Evolutionary conservation across 2,329 filamentous ascomycete genomes (phyloP), one percentile per base, ranked within the genome.

Genomic region (Aspergillus sp.): DNA sequence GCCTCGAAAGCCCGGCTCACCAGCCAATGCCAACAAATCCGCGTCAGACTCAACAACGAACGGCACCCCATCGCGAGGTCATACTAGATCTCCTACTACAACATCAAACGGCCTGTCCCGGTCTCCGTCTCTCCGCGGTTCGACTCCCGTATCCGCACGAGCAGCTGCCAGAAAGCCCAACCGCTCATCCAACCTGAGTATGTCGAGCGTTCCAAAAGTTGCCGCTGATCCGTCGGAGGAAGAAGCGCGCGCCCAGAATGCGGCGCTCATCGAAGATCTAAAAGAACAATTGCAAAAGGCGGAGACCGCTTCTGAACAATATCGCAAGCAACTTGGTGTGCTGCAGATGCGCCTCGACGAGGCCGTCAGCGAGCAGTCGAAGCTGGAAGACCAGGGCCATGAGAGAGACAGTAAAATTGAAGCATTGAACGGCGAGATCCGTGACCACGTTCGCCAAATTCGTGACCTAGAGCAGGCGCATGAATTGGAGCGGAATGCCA

Each of bases 391-490:
- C 73, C 87, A 86, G 62, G 82, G 90, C 46, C 93, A 97, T 72
- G 93, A 96, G 75, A 87, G 86, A 68, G 92, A 95, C 61, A 90
- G 93, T 73, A 87, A 88, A 69, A 84, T 93, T 58, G 92, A 96
- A 74, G 80, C 84, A 7, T 81, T 98, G 54, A 87, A 87, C 69
- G 92, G 90, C 68, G 91, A 96, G 69, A 93, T 95, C 77, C 86
- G 90, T 66, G 93, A 98, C 66, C 83, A 88, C 55, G 85, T 88
- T 31, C 86, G 92, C 62, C 89, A 96, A 75, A 90, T 91, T 70
- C 87, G 93, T 63, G 95, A 99, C 73, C 87, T 97, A 79, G 93
- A 97, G 75, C 87, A 88, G 63, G 93, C 96, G 63, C 96, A 96
- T 73, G 93, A 98, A 74, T 87, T 90, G 45, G 95, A 99, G 77